Conservation (phyloP, 2,329 filamentous ascomycete genomes). For the Ophiocordyceps camponoti-rufipedis region DNA sequence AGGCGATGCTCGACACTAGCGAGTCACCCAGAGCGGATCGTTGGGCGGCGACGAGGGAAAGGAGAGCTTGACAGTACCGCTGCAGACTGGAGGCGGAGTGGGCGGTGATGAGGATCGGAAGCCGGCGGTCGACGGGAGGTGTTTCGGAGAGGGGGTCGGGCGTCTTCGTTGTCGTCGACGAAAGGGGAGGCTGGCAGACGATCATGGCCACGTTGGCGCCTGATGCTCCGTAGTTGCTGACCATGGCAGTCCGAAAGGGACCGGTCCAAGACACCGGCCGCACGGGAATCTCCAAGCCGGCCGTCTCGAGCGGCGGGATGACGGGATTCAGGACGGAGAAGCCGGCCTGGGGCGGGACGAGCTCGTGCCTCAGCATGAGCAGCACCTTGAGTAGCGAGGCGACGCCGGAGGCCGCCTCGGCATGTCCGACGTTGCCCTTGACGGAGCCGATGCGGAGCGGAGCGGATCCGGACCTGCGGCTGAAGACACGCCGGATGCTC, state of each 20-base stretch:
- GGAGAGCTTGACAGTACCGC: not conserved
- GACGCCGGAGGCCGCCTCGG: conserved; percentile 12
- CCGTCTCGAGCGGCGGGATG: conserved; percentile 6
- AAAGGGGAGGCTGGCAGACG: not conserved
- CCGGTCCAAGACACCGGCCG: conserved; percentile 6
- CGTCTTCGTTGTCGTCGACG: no score
- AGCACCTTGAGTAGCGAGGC: conserved; percentile 13
- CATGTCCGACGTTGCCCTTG: conserved; percentile 5
- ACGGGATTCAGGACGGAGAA: conserved; percentile 11
- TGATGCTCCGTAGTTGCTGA: conserved; percentile 19
- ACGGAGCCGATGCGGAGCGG: conserved; percentile 27
- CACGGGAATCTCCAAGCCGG: conserved; percentile 3
- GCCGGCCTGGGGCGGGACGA: conserved; percentile 8
- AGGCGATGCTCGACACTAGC: not conserved
- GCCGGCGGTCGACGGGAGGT: not conserved
- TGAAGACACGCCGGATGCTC: conserved; percentile 5
- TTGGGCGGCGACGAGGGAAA: not conserved
- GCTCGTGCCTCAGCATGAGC: conserved; percentile 11
- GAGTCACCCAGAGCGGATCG: not conserved
- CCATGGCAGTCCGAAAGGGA: conserved; percentile 6
- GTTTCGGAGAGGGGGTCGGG: not conserved
- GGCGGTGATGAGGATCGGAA: not conserved
- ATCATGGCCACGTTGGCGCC: conserved; percentile 13
- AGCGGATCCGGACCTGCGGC: not conserved
- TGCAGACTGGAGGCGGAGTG: not conserved